A percentile compares a stretch with the other conserved stretches of the same genome.
Conservation (phyloP, 2,329 filamentous ascomycete species). For the Colletotrichum sublineola region DNA sequence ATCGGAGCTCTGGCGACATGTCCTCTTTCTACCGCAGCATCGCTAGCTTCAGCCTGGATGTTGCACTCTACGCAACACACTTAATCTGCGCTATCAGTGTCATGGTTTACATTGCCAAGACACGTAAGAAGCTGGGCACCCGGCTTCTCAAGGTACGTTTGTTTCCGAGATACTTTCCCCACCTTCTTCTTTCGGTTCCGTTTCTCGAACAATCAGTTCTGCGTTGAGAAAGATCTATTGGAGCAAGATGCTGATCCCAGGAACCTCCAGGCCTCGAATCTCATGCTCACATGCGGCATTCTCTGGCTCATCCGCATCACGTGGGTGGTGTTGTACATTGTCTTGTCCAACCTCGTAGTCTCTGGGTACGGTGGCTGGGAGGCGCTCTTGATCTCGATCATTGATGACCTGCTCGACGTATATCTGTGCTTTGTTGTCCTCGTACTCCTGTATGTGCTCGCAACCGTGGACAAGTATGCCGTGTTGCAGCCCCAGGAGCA, state of each 20-base stretch:
- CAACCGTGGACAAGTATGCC: conserved; percentile 45
- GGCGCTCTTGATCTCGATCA: too few relatives aligned
- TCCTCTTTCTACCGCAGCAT: too few relatives aligned
- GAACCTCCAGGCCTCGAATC: too few relatives aligned
- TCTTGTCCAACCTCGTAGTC: too few relatives aligned
- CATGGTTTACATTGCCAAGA: conserved; percentile 22
- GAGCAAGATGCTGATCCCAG: background rate
- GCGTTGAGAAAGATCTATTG: too few relatives aligned
- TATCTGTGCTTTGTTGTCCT: conserved; percentile 47
- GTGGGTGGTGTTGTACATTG: too few relatives aligned
- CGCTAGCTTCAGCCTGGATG: background rate
- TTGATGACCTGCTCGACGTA: too few relatives aligned
- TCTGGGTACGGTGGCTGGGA: too few relatives aligned
- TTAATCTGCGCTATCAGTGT: conserved; percentile 12
- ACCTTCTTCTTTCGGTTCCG: background rate
- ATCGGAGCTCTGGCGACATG: too few relatives aligned
- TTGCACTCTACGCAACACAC: background rate
- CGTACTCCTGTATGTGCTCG: conserved; percentile 47
- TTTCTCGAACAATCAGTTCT: conserved; percentile 28
- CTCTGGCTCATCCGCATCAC: too few relatives aligned
- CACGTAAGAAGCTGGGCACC: conserved; percentile 22
- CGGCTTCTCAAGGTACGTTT: conserved; percentile 27
- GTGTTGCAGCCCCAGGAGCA: conserved; percentile 45
- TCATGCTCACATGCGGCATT: too few relatives aligned
- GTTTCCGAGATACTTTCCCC: background rate